These are phyloP conservation scores for Adansonia rubrostipa DNA, from an alignment of 441 rosid species.

Conservation along the genomic window DNA sequence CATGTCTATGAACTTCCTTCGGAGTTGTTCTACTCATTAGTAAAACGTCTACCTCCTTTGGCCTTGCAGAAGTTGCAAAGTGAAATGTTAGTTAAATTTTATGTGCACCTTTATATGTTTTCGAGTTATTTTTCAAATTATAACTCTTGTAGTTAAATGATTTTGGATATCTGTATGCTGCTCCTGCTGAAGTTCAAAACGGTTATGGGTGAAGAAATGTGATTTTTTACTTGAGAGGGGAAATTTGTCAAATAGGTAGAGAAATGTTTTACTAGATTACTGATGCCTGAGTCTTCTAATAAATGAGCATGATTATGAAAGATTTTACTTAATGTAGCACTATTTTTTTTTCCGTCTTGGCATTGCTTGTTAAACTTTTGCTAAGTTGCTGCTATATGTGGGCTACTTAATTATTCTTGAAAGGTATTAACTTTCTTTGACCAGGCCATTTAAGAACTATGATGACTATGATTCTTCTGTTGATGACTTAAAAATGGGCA, in stretches of 20 bases:
- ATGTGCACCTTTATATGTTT: not conserved
- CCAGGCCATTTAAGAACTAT: conserved; percentile 58
- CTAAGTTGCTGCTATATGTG: not conserved
- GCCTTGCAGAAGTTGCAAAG: conserved; percentile 64
- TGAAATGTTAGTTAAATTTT: conserved; percentile 54
- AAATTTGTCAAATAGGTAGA: not conserved
- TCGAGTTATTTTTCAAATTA: not conserved
- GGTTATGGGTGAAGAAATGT: conserved; percentile 4
- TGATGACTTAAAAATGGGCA: conserved; percentile 46
- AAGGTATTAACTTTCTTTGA: conserved; percentile 29
- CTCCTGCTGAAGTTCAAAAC: not conserved
- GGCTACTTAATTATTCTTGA: conserved; percentile 3
- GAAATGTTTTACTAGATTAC: not conserved
- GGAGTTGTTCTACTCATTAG: conserved; percentile 53
- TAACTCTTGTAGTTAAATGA: not conserved
- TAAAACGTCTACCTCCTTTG: conserved; percentile 65
- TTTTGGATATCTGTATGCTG: conserved; percentile 15
- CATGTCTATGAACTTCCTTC: conserved; percentile 70
- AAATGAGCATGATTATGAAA: conserved; percentile 1
- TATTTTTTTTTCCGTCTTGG: not conserved
- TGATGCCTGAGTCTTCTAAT: not conserved
- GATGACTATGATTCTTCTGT: conserved; percentile 44
- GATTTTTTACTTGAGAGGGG: not conserved
- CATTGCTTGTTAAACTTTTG: not conserved
- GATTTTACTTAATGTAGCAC: not conserved